Evolutionary conservation across 225 moss, liverwort and hornwort genomes (phyloP).

Genomic region (Sphagnum tenellum): DNA sequence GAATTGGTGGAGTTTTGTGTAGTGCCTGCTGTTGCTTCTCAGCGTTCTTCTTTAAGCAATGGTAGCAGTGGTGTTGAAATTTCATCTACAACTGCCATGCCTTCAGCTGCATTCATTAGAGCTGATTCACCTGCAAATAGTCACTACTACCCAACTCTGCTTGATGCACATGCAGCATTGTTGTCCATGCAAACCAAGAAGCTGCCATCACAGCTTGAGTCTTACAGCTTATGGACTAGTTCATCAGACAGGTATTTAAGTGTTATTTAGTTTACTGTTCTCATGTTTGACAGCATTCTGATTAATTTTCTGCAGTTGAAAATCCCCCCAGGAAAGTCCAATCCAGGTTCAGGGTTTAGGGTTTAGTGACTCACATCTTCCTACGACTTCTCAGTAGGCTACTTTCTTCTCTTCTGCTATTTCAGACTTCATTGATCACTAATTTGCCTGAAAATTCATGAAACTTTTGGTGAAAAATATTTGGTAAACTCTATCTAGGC

Average conservation of each 20-base stretch:
- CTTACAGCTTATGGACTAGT: constrained; percentile 21
- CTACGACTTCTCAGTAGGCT: not conserved
- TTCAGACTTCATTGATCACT: no score
- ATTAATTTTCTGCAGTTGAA: no score
- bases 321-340: no score
- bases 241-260: constrained; percentile 21
- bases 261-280: no score
- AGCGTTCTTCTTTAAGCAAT: constrained; percentile 4
- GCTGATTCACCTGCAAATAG: constrained; percentile 7
- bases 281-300: no score
- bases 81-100: not conserved
- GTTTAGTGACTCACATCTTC: no score
- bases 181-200: constrained; percentile 16
- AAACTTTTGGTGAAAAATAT: no score
- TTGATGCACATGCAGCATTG: constrained; percentile 12
- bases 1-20: no score
- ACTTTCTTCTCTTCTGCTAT: no score
- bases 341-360: no score
- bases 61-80: constrained; percentile 13
- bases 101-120: constrained; percentile 16
- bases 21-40: not conserved
- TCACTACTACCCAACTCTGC: constrained; percentile 11
- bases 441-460: no score
- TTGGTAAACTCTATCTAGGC: no score
- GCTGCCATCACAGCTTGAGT: constrained; percentile 13